A percentile compares a stretch with the other conserved stretches of the same genome.
phyloP scores from a whole-genome alignment of 257 asterid genomes.

The Nemophila menziesii region DNA sequence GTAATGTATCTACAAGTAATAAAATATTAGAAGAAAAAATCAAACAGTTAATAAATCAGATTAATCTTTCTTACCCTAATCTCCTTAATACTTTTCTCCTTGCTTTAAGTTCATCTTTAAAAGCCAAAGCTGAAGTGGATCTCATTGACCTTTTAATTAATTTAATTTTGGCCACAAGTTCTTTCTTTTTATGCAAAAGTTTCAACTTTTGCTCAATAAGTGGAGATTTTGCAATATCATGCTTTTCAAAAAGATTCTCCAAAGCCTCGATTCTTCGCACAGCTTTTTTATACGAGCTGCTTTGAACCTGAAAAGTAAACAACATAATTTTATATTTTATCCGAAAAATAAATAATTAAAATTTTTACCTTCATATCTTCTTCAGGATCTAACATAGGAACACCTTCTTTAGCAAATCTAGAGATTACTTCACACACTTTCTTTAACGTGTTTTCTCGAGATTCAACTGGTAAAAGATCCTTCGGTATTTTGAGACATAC shows the following conservation, averaged over 20 bases:
- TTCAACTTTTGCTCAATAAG: constrained; percentile 79
- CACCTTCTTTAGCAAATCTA: constrained; percentile 70
- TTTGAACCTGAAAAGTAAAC: constrained; percentile 49
- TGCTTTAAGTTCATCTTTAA: constrained; percentile 93
- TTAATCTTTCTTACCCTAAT: constrained; percentile 46
- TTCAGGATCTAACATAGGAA: constrained; percentile 83
- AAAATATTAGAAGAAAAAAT: not conserved
- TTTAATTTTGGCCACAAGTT: constrained; percentile 63
- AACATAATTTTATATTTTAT: constrained; percentile 7
- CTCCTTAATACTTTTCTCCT: constrained; percentile 89
- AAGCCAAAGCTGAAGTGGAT: constrained; percentile 74
- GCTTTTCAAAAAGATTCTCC: constrained; percentile 82
- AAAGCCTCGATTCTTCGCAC: constrained; percentile 79
- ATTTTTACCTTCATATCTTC: constrained; percentile 85
- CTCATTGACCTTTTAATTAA: constrained; percentile 70
- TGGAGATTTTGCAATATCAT: constrained; percentile 75
- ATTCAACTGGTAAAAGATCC: constrained; percentile 77
- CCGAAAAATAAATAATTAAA: not conserved
- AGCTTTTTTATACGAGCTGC: constrained; percentile 70
- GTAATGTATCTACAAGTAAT: constrained; percentile 32
- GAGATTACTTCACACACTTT: constrained; percentile 68
- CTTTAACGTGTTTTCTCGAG: constrained; percentile 86
- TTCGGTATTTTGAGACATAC: constrained; percentile 65
- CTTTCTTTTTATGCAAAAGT: constrained; percentile 74
- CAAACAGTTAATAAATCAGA: not conserved